Evolutionary conservation across 164 flowering plant species (phyloP).

Genomic region (Vitis rotundifolia): DNA sequence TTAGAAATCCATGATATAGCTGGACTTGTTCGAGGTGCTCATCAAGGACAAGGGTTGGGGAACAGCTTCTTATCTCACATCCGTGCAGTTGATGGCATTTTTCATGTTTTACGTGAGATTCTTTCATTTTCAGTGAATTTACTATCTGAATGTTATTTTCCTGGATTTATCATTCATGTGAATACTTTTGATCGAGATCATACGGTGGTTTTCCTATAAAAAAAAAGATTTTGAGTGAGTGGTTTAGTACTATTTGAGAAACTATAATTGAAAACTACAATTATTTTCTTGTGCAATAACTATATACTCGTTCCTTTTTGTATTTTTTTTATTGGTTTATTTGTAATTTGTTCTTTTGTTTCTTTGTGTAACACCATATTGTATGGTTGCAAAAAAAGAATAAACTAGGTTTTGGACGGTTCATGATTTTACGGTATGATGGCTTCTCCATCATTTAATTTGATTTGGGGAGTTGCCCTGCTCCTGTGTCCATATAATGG

Average conservation of each 20-base stretch:
- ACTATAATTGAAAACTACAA: neutral
- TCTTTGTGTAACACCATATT: too few species aligned
- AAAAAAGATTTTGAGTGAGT: neutral
- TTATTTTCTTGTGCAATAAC: neutral
- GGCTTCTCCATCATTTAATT: too few species aligned
- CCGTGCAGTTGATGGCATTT: constrained; percentile 99
- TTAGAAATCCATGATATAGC: constrained; percentile 98
- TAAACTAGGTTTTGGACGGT: neutral
- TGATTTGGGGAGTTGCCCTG: neutral
- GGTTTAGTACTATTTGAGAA: neutral
- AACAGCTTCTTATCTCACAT: constrained; percentile 95
- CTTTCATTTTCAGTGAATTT: neutral
- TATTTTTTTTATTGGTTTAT: too few species aligned
- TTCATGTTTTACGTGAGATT: constrained; percentile 91
- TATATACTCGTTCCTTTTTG: too few species aligned
- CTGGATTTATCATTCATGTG: neutral
- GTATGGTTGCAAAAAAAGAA: neutral
- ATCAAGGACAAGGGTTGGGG: constrained; percentile 94
- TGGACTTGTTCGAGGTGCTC: constrained; percentile 96
- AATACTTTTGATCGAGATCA: too few species aligned
- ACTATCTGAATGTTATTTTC: neutral
- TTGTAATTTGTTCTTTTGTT: too few species aligned
- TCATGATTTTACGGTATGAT: neutral
- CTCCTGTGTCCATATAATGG: too few species aligned
- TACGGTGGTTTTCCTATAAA: too few species aligned